A percentile compares a stretch with the other conserved stretches of the same genome.
phyloP scores from a whole-genome alignment of 805 yeast species.

The Pichia manshurica region DNA sequence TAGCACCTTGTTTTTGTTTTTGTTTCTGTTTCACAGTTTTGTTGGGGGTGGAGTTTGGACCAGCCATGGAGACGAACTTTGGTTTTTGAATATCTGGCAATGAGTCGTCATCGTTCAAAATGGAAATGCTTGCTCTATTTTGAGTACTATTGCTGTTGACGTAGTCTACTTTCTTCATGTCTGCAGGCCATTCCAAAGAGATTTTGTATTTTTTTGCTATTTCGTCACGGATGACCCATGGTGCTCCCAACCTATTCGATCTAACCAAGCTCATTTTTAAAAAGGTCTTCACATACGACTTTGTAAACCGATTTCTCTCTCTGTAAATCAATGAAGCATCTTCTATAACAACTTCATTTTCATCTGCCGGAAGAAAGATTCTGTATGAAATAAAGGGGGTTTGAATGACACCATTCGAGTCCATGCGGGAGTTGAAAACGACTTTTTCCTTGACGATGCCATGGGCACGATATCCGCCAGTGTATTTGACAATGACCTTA shows the following conservation, averaged over 20 bases:
- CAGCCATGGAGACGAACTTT: background rate
- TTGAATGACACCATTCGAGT: constrained; percentile 31
- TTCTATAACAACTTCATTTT: constrained; percentile 57
- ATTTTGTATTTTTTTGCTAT: constrained; percentile 68
- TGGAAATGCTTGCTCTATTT: background rate
- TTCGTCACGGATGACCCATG: constrained; percentile 85
- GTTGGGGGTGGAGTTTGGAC: background rate
- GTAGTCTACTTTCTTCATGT: constrained; percentile 35
- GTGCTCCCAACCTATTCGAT: constrained; percentile 83
- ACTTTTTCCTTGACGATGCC: constrained; percentile 84
- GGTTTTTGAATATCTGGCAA: background rate
- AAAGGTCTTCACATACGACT: constrained; percentile 84
- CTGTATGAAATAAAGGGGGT: constrained; percentile 61
- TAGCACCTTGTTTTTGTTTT: background rate
- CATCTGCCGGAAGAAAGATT: constrained; percentile 42
- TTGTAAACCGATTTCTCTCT: constrained; percentile 83
- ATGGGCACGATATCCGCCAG: constrained; percentile 36
- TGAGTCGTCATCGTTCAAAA: constrained; percentile 3
- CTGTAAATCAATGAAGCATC: constrained; percentile 62
- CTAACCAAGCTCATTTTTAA: constrained; percentile 72
- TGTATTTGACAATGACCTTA: constrained; percentile 52
- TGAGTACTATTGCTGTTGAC: too few relatives aligned
- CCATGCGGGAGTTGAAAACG: constrained; percentile 51
- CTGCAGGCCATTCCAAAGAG: constrained; percentile 52
- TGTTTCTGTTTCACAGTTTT: background rate